Percentiles rank a stretch among this genome's conserved stretches.
Evolutionary conservation across 202 grass and related monocot genomes (phyloP).

Genomic region (Zoysia matrella): DNA sequence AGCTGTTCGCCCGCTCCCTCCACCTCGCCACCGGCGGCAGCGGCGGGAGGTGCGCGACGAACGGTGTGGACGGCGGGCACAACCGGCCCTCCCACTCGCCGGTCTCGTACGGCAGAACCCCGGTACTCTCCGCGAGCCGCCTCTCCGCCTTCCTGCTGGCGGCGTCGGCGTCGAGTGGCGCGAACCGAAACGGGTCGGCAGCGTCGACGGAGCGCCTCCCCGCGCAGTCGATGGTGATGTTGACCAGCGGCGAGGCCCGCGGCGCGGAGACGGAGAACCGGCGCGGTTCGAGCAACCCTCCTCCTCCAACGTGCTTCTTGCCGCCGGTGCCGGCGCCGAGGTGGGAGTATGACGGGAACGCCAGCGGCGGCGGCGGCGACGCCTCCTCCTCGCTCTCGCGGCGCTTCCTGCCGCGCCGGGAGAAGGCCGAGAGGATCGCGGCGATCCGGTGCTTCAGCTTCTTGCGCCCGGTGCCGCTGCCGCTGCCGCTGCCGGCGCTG

Average conservation of each 20-base stretch:
- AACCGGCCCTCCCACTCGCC: slow-evolving; percentile 62
- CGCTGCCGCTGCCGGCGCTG: slow-evolving; percentile 12
- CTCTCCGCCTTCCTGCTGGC: slow-evolving; percentile 41
- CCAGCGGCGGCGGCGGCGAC: slow-evolving; percentile 32
- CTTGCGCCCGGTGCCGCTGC: slow-evolving; percentile 43
- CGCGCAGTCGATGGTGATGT: slow-evolving; percentile 78
- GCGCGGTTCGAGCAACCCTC: slow-evolving; percentile 35
- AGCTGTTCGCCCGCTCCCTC: slow-evolving; percentile 33
- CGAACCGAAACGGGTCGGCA: slow-evolving; percentile 49
- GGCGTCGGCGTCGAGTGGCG: slow-evolving; percentile 33
- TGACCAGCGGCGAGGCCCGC: slow-evolving; percentile 51
- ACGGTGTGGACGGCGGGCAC: slow-evolving; percentile 74
- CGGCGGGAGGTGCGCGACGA: slow-evolving; percentile 22
- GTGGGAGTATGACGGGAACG: slow-evolving; percentile 51
- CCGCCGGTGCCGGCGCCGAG: slow-evolving; percentile 23
- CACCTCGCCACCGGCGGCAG: slow-evolving; percentile 41
- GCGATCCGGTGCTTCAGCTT: slow-evolving; percentile 70
- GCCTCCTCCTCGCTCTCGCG: slow-evolving; percentile 19
- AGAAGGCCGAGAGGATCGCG: slow-evolving; percentile 64
- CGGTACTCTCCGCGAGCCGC: slow-evolving; percentile 20
- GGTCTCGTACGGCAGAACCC: slow-evolving; percentile 16
- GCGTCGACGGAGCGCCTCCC: slow-evolving; percentile 76
- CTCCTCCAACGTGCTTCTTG: slow-evolving; percentile 11
- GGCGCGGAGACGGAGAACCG: slow-evolving; percentile 53
- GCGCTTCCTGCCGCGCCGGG: slow-evolving; percentile 42